Evolutionary conservation across 2,329 filamentous ascomycete genomes (phyloP), one percentile per base, ranked within the genome.

Genomic region (Claviceps africana): DNA sequence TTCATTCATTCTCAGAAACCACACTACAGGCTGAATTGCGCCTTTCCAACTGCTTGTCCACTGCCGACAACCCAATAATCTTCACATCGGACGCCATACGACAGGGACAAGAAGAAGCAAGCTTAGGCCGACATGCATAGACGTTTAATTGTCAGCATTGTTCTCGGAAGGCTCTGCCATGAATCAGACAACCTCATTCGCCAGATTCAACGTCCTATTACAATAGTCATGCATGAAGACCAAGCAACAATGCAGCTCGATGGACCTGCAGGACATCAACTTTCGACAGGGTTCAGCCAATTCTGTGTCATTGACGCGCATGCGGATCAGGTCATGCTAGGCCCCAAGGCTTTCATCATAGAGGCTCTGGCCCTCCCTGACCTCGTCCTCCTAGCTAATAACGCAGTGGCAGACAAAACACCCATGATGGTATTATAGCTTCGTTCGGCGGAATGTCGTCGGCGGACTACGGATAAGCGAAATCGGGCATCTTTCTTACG

Each of bases 231-330:
- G 47, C 33, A 39, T 40, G 22, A 48, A 28, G 21, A 40, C 35
- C 19, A 30, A 28, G 15, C 22, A 40, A 17, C n/a, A 45, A 17
- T 39, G 30, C 30, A 48, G 46, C 15, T 25, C 17, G 13, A n/a
- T 11, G 31, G 15, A 51, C 4, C 49, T 45, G 49, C 28, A 25
- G 39, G 22, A 25, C 30, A 51, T 30, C 17, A 42, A 42, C 25
- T 22, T 6, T 48, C 4, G 45, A 40, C 31, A 48, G 46, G 49
- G 42, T 47, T 49, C 6, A 9, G 30, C 39, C 48, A 28, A 25
- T 31, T 19, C n/a, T 40, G 51, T 51, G 51, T 54, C 53, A 55
- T 53, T 53, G 53, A 55, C 55, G 53, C 55, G 55, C 55, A 55
- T 55, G 33, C 28, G 48, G n/a, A 51, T 51, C 46, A 40, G 30